A percentile compares a stretch with the other conserved stretches of the same genome.
phyloP scores from a whole-genome alignment of 192 early-diverging fungal species.

The Coemansia erecta region DNA sequence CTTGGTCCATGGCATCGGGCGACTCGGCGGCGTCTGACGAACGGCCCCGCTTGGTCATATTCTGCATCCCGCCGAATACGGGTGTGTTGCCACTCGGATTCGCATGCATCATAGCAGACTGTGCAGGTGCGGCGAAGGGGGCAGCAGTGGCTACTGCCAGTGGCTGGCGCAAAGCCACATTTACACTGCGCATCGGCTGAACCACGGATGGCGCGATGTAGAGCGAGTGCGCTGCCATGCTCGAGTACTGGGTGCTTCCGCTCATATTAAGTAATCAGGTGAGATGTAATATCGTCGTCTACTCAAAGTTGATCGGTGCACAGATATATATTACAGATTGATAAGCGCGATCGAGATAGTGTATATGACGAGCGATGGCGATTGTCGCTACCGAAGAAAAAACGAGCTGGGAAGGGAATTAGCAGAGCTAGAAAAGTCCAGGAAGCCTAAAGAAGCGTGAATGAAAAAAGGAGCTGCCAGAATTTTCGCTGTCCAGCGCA shows the following conservation, averaged over 20 bases:
- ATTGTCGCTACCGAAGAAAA: too few species aligned
- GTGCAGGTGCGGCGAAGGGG: neutral
- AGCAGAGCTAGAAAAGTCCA: too few species aligned
- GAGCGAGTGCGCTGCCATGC: conserved; percentile 48
- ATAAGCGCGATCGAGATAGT: too few species aligned
- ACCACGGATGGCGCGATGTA: conserved; percentile 21
- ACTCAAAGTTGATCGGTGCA: too few species aligned
- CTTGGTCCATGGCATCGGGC: conserved; percentile 2
- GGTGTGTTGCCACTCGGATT: conserved; percentile 2
- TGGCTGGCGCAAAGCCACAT: neutral
- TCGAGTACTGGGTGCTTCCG: conserved; percentile 14
- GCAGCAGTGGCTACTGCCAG: neutral
- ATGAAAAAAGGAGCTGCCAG: too few species aligned
- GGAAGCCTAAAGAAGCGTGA: too few species aligned
- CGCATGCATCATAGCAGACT: neutral
- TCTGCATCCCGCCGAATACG: conserved; percentile 18
- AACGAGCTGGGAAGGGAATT: too few species aligned
- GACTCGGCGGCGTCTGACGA: conserved; percentile 17
- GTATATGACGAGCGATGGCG: too few species aligned
- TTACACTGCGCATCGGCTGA: conserved; percentile 8
- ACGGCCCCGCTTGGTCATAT: conserved; percentile 41
- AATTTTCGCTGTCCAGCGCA: too few species aligned
- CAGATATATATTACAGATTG: too few species aligned
- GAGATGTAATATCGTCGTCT: too few species aligned
- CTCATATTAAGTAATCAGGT: neutral